Evolutionary conservation across 257 asterid species (phyloP), one percentile per base, ranked within the genome.

Genomic region (Fraxinus quadrangulata): DNA sequence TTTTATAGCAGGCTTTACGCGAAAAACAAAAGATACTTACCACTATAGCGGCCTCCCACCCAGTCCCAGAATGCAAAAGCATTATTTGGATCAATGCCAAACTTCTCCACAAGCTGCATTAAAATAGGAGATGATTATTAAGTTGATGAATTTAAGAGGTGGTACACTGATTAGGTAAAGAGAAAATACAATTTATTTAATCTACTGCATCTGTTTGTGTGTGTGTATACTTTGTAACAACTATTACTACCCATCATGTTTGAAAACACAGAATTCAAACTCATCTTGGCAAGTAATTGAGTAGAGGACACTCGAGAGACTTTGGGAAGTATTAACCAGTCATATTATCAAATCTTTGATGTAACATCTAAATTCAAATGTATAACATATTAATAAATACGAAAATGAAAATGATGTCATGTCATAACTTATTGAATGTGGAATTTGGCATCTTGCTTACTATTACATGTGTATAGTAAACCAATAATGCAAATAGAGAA

Each of bases 21-120:
- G 72, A 70, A 65, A 77, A 77, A 70, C 10, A 71, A 61, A 74
- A 76, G 71, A 78, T 75, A 79, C 90, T 77, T 88, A 91, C 99
- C 98, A 59, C 99, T 96, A 80, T 92, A 93, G 81, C 98, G 97
- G 74, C 99, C 99, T 86, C 99, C 99, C 39, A 96, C 99, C 99
- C 99, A 96, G 81, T 96, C 99, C 99, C 99, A 96, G 89, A 93
- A 93, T 67, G 99, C 99, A 86, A 96, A 96, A 83, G 99, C 95
- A 92, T 96, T 96, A 37, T 89, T 90, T 75, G 99, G 99, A 88
- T 96, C 98, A 75, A 96, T 96, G 78, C 99, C 99, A 83, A 96
- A 96, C 86, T 93, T 88, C 83, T 96, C 98, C 56, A 93, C 98
- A 13, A 96, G 99, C 99, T 96, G 91, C 83, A 85, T 42, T 49